Conservation (phyloP, 495 filamentous ascomycete species). For the Aspergillus egyptiacus region DNA sequence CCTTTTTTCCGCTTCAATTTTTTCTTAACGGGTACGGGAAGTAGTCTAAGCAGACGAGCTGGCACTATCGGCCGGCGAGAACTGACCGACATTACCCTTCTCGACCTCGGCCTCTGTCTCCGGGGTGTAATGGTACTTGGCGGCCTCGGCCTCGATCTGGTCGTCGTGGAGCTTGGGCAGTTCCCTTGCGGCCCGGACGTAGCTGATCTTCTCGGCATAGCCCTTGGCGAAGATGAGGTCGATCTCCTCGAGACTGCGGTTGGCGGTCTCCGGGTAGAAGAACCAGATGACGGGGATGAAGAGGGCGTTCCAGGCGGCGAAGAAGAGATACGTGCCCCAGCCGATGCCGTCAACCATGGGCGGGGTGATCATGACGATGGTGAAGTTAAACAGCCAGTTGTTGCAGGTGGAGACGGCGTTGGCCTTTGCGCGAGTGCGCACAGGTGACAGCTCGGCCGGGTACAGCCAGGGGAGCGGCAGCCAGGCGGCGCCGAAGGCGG, state of each 20-base stretch:
- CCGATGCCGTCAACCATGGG: constrained; percentile 61
- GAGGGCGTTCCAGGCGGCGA: constrained; percentile 60
- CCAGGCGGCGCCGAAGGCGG: constrained; percentile 70
- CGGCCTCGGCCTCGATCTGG: constrained; percentile 58
- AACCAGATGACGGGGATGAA: constrained; percentile 72
- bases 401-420: constrained; percentile 70
- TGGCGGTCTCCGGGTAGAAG: constrained; percentile 69
- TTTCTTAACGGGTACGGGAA: background rate
- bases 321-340: constrained; percentile 79
- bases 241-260: constrained; percentile 70
- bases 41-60: constrained; percentile 16
- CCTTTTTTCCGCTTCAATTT: constrained; percentile 1
- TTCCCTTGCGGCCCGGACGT: constrained; percentile 63
- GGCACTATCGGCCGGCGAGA: constrained; percentile 6
- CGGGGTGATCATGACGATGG: constrained; percentile 76
- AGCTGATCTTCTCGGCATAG: constrained; percentile 64
- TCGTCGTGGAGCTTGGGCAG: constrained; percentile 59
- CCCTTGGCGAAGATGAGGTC: constrained; percentile 80
- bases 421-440: constrained; percentile 67
- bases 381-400: constrained; percentile 80
- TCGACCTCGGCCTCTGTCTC: constrained; percentile 22
- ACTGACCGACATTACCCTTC: constrained; percentile 20
- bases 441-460: constrained; percentile 67
- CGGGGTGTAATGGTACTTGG: constrained; percentile 53
- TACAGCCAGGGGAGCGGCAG: constrained; percentile 53